Base-by-base conservation (phyloP, 805 yeast genomes). In the Clavispora santaluciae region DNA sequence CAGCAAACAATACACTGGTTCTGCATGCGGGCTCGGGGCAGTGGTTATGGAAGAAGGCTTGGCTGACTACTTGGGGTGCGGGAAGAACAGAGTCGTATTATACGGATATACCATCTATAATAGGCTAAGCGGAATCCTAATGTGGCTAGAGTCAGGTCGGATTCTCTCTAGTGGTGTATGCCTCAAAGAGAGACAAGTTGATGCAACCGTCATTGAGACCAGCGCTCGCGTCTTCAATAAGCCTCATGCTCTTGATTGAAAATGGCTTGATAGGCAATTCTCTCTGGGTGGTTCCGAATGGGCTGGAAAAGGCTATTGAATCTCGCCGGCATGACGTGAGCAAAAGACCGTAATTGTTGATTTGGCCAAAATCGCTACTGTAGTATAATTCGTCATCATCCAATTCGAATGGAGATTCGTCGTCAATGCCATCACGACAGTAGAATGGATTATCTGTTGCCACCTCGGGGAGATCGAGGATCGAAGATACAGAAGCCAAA, bases 181-280 rank as follows among this genome's bases (percentile, higher is more conserved):
- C 70, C 40, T 67, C 73, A 36, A 70, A 66, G 23, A 66, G 49
- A 49, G 64, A 70, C 12, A 70, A 51, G 45, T 53, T 69, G 17
- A 70, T 63, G 10, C 73, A 70, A 40, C 73, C 74, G 18, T 66
- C 72, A 13, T 54, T 70, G 31, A 68, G 54, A 34, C 67, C 70
- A 6, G 46, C 60, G 22, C 59, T 50, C 3, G 68, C 57, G 40
- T 64, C 66, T 45, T 68, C 72, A 29, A 69, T 52, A 3, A 69
- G 54, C 41, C 64, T 65, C 44, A 57, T 63, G 39, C 73, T 68
- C 28, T 60, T 58, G 28, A 68, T 48, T 22, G 56, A 50, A 44
- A 66, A 65, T 22, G 53, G 42, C 25, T 41, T 42, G 23, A 33
- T 25, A n/a, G 36, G 36, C 42, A 38, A 25, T 10, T 25, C 42